These are phyloP conservation scores for Lonicera japonica DNA, from an alignment of 129 eudicot species.

Conservation along the genomic window DNA sequence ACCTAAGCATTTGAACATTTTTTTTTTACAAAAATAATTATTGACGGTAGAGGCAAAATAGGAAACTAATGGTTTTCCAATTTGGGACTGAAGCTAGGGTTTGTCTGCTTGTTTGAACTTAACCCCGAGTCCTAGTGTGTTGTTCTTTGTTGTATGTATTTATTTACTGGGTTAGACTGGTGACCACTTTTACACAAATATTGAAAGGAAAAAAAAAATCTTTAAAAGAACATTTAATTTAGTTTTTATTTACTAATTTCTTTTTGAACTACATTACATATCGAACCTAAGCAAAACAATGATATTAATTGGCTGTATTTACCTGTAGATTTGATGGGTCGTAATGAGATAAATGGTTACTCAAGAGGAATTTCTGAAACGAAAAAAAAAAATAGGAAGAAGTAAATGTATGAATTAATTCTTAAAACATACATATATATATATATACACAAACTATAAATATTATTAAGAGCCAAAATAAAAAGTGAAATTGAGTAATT, in stretches of 20 bases:
- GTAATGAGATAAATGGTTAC: slow-evolving; percentile 44
- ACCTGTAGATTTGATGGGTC: slow-evolving; percentile 61
- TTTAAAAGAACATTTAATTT: neutral
- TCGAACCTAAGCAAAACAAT: neutral
- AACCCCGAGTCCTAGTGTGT: too few relatives aligned
- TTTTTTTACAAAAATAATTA: too few relatives aligned
- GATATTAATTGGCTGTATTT: neutral
- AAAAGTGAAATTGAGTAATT: neutral
- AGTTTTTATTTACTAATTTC: neutral
- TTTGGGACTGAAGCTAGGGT: too few relatives aligned
- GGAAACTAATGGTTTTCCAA: too few relatives aligned
- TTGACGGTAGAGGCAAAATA: too few relatives aligned
- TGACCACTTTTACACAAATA: neutral
- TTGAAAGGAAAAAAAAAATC: neutral
- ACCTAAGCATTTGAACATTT: too few relatives aligned
- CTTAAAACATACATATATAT: neutral
- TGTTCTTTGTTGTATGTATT: too few relatives aligned
- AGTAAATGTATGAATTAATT: neutral
- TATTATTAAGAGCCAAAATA: neutral
- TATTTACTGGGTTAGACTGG: too few relatives aligned
- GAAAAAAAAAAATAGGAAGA: neutral
- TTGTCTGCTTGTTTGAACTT: too few relatives aligned
- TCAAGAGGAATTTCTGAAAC: slow-evolving; percentile 47
- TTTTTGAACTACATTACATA: neutral
- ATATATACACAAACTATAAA: too few relatives aligned